Evolutionary conservation across 2,329 filamentous ascomycete species (phyloP).

Genomic region (Alternaria rosae): DNA sequence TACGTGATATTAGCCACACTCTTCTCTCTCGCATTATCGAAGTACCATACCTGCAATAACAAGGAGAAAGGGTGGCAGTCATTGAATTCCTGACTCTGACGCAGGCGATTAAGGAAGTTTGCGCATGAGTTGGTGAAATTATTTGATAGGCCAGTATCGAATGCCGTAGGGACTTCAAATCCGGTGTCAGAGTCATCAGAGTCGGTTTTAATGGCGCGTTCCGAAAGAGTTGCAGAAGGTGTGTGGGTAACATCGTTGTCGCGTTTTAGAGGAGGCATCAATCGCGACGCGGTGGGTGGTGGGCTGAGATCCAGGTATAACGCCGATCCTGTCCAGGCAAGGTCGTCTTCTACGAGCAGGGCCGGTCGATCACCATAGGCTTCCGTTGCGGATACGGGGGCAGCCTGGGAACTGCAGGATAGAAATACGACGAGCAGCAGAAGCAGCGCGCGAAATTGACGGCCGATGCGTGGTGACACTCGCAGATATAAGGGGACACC

Average conservation of each 20-base stretch:
- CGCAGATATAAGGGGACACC: conserved; percentile 27
- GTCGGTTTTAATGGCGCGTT: conserved; percentile 37
- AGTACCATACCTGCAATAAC: conserved; percentile 72
- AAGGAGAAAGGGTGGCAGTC: conserved; percentile 84
- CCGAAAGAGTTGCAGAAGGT: conserved; percentile 32
- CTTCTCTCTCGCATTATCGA: not conserved
- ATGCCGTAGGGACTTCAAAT: conserved; percentile 52
- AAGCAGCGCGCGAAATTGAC: conserved; percentile 25
- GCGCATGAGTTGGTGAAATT: conserved; percentile 67
- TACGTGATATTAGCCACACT: conserved; percentile 49
- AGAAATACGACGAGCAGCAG: conserved; percentile 38
- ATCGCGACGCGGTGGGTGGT: conserved; percentile 35
- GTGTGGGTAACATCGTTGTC: conserved; percentile 34
- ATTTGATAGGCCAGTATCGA: conserved; percentile 59
- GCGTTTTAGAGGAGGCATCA: conserved; percentile 44
- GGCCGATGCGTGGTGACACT: conserved; percentile 17
- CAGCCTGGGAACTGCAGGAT: conserved; percentile 36
- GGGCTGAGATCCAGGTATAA: conserved; percentile 41
- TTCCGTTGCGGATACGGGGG: conserved; percentile 32
- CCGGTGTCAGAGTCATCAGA: conserved; percentile 23
- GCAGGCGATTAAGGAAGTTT: conserved; percentile 71
- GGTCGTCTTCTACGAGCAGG: conserved; percentile 32
- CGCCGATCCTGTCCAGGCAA: conserved; percentile 41
- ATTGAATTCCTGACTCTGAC: conserved; percentile 71
- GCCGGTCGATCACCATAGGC: conserved; percentile 45